Conservation (phyloP, 352 stramenopile species). For the Phytophthora ohioensis region DNA sequence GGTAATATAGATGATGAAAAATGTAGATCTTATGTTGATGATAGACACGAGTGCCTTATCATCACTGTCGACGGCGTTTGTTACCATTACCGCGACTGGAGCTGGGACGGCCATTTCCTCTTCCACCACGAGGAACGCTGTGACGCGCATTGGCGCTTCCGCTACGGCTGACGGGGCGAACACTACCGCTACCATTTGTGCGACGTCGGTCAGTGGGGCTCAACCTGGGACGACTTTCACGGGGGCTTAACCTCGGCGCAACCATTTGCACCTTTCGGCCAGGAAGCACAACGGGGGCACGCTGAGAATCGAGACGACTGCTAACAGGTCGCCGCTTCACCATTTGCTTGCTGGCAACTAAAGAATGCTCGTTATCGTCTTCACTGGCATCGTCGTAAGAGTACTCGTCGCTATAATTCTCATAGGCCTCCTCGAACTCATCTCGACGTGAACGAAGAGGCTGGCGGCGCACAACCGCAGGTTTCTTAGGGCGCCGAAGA, state of each 20-base stretch:
- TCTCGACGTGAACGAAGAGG: constrained; percentile 11
- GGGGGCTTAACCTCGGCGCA: constrained; percentile 7
- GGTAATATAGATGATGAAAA: constrained; percentile 37
- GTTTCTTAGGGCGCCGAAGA: constrained; percentile 20
- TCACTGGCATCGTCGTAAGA: constrained; percentile 4
- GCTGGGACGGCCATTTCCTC: constrained; percentile 16
- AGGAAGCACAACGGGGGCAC: constrained; percentile 3
- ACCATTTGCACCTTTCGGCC: constrained; percentile 46
- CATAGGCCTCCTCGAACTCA: constrained; percentile 14
- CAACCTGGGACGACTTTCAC: constrained; percentile 14
- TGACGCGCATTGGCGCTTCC: constrained; percentile 9
- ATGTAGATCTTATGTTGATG: constrained; percentile 10
- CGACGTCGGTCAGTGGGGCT: constrained; percentile 12
- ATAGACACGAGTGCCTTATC: background rate
- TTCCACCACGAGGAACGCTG: constrained; percentile 8
- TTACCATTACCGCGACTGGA: constrained; percentile 25
- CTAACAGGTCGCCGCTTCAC: constrained; percentile 25
- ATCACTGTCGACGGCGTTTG: constrained; percentile 37
- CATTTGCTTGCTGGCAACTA: constrained; percentile 25
- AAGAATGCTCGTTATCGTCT: constrained; percentile 18
- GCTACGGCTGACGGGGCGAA: constrained; percentile 5
- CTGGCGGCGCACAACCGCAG: constrained; percentile 20
- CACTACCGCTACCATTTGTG: constrained; percentile 8
- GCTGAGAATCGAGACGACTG: background rate
- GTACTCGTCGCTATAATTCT: constrained; percentile 25